These are phyloP conservation scores for Anthracocystis setariae DNA, from an alignment of 1,284 basidiomycete genomes.

Conservation along the genomic window DNA sequence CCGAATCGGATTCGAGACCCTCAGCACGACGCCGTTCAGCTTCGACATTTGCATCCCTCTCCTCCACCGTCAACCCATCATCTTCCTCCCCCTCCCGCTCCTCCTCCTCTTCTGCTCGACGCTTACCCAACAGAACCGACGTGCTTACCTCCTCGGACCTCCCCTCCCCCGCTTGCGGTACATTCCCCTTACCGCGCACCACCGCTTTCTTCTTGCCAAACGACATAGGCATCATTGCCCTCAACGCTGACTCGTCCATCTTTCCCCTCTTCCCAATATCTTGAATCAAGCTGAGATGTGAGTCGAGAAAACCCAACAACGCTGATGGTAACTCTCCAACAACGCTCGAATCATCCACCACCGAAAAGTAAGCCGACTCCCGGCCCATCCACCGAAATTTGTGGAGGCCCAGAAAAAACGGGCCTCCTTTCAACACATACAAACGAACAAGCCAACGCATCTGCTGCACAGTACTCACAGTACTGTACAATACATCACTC, in stretches of 20 bases:
- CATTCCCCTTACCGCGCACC: background rate
- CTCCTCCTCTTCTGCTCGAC: background rate
- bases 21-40: constrained; percentile 15
- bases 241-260: constrained; percentile 64
- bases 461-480: too few species aligned
- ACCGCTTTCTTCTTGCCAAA: constrained; percentile 52
- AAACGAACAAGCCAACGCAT: too few species aligned
- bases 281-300: too few species aligned
- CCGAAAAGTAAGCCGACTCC: too few species aligned
- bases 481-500: too few species aligned
- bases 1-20: constrained; percentile 11
- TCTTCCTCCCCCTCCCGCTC: constrained; percentile 42
- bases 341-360: too few species aligned
- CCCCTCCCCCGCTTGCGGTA: background rate
- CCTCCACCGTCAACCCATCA: constrained; percentile 57
- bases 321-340: too few species aligned
- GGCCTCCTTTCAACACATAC: too few species aligned
- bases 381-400: too few species aligned
- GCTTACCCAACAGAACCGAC: constrained; percentile 14
- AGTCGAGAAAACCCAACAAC: too few species aligned
- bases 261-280: background rate
- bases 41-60: constrained; percentile 42
- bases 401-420: too few species aligned
- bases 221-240: constrained; percentile 63
- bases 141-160: background rate